phyloP scores from a whole-genome alignment of 345 rosid species.

The Populus tremula region DNA sequence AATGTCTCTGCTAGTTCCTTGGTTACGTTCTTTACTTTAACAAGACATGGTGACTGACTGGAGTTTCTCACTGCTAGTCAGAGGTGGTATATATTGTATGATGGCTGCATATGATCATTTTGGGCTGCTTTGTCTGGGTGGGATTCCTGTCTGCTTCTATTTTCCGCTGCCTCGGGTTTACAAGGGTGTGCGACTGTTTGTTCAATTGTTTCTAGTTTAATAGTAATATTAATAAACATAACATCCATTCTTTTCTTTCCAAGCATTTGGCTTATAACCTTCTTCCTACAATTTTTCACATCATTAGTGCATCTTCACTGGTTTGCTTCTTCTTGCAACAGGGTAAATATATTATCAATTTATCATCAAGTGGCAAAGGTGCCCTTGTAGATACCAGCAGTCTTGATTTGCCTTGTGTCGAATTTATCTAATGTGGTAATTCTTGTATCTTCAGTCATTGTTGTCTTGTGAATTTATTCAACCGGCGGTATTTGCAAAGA shows the following conservation, averaged over 20 bases:
- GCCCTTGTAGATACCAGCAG: neutral
- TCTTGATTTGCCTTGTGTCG: neutral
- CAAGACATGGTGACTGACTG: constrained; percentile 8
- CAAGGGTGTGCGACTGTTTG: constrained; percentile 10
- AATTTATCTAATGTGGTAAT: no score
- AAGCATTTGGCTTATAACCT: neutral
- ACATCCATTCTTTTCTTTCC: constrained; percentile 22
- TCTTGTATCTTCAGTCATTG: neutral
- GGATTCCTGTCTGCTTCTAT: constrained; percentile 2
- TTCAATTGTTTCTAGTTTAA: constrained; percentile 2
- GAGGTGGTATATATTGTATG: constrained; percentile 22
- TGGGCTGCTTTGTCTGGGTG: constrained; percentile 2
- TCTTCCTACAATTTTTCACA: neutral
- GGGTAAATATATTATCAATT: neutral
- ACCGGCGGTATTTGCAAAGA: neutral
- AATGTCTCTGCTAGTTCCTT: constrained; percentile 5
- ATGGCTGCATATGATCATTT: neutral
- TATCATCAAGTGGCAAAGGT: neutral
- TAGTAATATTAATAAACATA: constrained; percentile 1
- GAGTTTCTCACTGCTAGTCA: constrained; percentile 15
- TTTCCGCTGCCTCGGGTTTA: constrained; percentile 14
- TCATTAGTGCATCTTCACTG: neutral
- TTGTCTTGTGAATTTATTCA: neutral
- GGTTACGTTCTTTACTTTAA: neutral
- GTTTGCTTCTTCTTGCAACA: neutral